phyloP scores from a whole-genome alignment of 2,329 filamentous ascomycete genomes.

The Cryphonectria nitschkei region DNA sequence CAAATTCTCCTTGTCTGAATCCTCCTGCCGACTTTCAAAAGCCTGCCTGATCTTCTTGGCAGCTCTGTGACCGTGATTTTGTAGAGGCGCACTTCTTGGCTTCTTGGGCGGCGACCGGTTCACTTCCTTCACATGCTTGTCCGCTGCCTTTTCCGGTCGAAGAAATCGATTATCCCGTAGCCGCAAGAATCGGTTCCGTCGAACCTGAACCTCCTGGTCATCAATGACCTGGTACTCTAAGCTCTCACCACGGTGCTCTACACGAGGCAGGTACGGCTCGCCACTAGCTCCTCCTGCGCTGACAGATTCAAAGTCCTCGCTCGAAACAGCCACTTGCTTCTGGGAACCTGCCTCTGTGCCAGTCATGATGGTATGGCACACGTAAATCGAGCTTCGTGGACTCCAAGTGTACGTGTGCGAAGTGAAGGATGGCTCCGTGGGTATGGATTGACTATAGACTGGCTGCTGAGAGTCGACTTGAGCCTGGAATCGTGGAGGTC shows the following conservation, averaged over 20 bases:
- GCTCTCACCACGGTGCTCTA: neutral
- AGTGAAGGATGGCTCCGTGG: neutral
- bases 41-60: neutral
- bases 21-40: neutral
- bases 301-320: neutral
- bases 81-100: neutral
- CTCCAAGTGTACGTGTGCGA: too few relatives aligned
- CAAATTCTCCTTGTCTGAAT: neutral
- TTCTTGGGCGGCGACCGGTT: neutral
- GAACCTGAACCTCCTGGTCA: neutral
- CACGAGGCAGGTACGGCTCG: neutral
- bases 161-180: slow-evolving; percentile 2
- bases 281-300: neutral
- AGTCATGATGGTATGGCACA: neutral
- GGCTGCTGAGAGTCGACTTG: neutral
- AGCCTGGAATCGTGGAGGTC: neutral
- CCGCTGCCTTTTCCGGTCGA: neutral
- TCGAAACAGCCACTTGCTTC: neutral
- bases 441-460: neutral
- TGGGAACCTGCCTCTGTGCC: neutral
- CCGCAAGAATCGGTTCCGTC: neutral
- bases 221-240: neutral
- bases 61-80: neutral
- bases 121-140: slow-evolving; percentile 3
- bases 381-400: neutral